These are phyloP conservation scores for Parietaria judaica DNA, from an alignment of 306 rosid genomes.

Conservation along the genomic window DNA sequence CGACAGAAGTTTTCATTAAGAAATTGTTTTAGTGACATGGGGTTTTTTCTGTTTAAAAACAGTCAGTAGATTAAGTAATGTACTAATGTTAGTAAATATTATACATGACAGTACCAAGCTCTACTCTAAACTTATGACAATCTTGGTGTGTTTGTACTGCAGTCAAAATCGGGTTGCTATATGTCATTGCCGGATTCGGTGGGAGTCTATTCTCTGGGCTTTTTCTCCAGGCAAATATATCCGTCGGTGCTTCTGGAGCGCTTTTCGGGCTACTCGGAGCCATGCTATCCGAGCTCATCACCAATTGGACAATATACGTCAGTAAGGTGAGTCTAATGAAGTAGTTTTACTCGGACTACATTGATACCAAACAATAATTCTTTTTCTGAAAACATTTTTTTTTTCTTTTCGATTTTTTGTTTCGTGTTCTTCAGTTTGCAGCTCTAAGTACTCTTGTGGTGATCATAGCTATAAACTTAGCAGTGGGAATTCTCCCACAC, in stretches of 20 bases:
- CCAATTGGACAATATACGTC: conserved; percentile 81
- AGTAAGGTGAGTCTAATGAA: conserved; percentile 51
- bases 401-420: background rate
- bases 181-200: conserved; percentile 82
- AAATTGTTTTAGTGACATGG: background rate
- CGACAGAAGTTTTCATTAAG: background rate
- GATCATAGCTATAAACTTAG: conserved; percentile 74
- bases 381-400: conserved; percentile 11
- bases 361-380: background rate
- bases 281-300: conserved; percentile 95
- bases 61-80: background rate
- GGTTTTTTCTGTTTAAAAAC: background rate
- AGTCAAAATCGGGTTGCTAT: conserved; percentile 78
- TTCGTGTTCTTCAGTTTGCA: conserved; percentile 39
- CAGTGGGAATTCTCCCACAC: conserved; percentile 90
- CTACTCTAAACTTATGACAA: conserved; percentile 12
- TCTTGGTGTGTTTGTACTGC: conserved; percentile 18
- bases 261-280: conserved; percentile 91
- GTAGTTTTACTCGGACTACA: background rate
- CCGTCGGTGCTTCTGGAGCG: conserved; percentile 99
- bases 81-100: background rate
- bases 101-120: background rate
- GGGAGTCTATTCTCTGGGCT: conserved; percentile 86
- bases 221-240: conserved; percentile 74
- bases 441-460: conserved; percentile 69